Conservation (phyloP, 495 filamentous ascomycete species). For the Beverwykella pulmonaria region DNA sequence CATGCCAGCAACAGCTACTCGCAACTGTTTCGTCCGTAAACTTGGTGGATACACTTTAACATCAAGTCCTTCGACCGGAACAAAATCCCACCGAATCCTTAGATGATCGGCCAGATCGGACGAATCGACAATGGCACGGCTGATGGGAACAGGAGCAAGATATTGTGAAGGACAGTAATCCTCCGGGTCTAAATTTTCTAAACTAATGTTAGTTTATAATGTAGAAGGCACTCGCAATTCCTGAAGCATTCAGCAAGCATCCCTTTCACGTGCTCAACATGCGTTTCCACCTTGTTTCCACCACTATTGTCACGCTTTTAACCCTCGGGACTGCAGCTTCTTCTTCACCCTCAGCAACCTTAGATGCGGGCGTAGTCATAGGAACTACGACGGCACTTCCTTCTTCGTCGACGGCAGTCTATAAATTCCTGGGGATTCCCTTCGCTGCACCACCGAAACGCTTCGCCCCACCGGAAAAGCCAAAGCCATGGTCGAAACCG, state of each 20-base stretch:
- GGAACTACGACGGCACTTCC: constrained; percentile 39
- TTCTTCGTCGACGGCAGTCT: constrained; percentile 32
- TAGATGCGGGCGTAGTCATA: constrained; percentile 32
- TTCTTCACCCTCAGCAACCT: not conserved
- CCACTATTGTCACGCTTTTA: not conserved
- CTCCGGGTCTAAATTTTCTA: not conserved
- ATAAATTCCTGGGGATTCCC: constrained; percentile 45
- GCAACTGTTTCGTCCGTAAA: too few relatives aligned
- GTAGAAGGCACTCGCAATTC: not conserved
- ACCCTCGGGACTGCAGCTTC: not conserved
- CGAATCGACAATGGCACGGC: not conserved
- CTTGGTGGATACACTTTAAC: too few relatives aligned
- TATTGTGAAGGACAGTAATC: not conserved
- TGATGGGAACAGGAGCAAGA: not conserved
- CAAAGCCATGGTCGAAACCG: constrained; percentile 22
- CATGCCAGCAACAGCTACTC: too few relatives aligned
- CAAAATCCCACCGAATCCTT: not conserved
- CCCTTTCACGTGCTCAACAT: not conserved
- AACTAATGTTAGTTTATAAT: not conserved
- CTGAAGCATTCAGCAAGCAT: not conserved
- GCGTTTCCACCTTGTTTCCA: not conserved
- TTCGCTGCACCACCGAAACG: constrained; percentile 45
- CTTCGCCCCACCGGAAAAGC: constrained; percentile 44
- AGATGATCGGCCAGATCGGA: not conserved
- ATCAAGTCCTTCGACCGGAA: not conserved